Percentiles rank a stretch among this genome's conserved stretches.
These are phyloP conservation scores for Paxillus rubicundulus DNA, from an alignment of 768 basidiomycete genomes.

Conservation along the genomic window DNA sequence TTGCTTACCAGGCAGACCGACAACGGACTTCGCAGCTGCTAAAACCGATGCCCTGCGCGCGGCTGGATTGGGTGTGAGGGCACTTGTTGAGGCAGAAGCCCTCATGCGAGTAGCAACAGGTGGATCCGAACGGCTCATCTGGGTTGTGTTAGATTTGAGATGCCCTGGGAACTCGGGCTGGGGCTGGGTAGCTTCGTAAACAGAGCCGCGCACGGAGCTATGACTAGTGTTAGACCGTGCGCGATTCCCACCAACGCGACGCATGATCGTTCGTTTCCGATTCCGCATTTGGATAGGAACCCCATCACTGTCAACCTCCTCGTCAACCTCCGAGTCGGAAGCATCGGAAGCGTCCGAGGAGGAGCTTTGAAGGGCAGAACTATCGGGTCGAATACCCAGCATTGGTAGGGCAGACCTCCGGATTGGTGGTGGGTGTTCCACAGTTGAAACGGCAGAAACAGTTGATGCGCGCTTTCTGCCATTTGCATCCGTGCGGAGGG, in stretches of 20 bases:
- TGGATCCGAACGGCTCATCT: conserved; percentile 14
- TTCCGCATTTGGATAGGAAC: conserved; percentile 32
- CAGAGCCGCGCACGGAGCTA: not conserved
- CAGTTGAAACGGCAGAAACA: conserved; percentile 21
- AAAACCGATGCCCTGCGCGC: conserved; percentile 49
- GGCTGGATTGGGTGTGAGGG: conserved; percentile 49
- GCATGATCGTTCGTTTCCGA: conserved; percentile 36
- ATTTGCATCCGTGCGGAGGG: conserved; percentile 26
- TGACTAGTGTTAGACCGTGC: conserved; percentile 23
- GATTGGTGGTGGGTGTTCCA: conserved; percentile 14
- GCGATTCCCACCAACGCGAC: conserved; percentile 8
- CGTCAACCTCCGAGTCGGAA: conserved; percentile 36
- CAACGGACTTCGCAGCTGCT: conserved; percentile 31
- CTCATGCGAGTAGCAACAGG: conserved; percentile 31
- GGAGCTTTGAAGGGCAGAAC: conserved; percentile 22
- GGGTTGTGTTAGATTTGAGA: conserved; percentile 30
- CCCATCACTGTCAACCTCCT: conserved; percentile 36
- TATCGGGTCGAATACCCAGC: conserved; percentile 10
- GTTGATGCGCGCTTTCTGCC: conserved; percentile 30
- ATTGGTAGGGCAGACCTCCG: conserved; percentile 11
- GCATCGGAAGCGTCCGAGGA: conserved; percentile 37
- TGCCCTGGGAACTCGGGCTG: conserved; percentile 7
- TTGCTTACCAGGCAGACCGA: conserved; percentile 30
- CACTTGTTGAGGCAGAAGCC: conserved; percentile 59
- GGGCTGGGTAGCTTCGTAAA: not conserved